Percentiles rank a stretch among this genome's conserved stretches.
phyloP scores from a whole-genome alignment of 495 filamentous ascomycete genomes.

The Penicillium herquei region DNA sequence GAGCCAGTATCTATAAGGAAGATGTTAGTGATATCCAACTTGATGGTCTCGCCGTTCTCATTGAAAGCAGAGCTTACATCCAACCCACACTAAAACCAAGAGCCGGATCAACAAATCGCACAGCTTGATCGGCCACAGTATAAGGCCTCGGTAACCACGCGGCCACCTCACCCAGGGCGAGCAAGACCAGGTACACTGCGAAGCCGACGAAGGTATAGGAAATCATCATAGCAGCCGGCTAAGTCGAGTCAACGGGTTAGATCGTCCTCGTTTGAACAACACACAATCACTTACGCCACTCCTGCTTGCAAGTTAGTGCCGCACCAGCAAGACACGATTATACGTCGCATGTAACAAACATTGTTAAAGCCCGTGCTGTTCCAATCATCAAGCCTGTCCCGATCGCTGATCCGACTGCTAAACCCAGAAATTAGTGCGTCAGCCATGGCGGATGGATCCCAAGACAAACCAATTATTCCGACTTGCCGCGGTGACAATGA shows the following conservation, averaged over 20 bases:
- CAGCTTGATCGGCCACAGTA: conserved; percentile 61
- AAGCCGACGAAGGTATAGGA: conserved; percentile 61
- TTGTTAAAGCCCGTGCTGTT: conserved; percentile 60
- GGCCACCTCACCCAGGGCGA: conserved; percentile 62
- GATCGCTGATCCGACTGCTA: conserved; percentile 79
- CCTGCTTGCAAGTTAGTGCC: conserved; percentile 16
- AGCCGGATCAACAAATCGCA: conserved; percentile 60
- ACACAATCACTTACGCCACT: conserved; percentile 28
- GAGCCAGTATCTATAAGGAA: conserved; percentile 41
- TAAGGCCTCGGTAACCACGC: conserved; percentile 56
- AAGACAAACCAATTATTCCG: conserved; percentile 60
- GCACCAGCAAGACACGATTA: neutral
- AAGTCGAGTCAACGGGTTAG: conserved; percentile 5
- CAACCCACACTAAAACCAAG: conserved; percentile 62
- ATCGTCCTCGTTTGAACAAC: neutral
- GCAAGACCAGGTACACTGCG: conserved; percentile 60
- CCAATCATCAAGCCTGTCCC: conserved; percentile 67
- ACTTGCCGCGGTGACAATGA: conserved; percentile 66
- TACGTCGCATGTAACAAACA: conserved; percentile 45
- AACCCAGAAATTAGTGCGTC: conserved; percentile 4
- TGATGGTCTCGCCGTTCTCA: neutral
- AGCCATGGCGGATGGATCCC: neutral
- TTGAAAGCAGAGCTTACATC: conserved; percentile 31
- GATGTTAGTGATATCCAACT: neutral
- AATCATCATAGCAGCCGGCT: conserved; percentile 60